Conservation (phyloP, 1,139 yeast species). For the Blastobotrys petasosporus region DNA sequence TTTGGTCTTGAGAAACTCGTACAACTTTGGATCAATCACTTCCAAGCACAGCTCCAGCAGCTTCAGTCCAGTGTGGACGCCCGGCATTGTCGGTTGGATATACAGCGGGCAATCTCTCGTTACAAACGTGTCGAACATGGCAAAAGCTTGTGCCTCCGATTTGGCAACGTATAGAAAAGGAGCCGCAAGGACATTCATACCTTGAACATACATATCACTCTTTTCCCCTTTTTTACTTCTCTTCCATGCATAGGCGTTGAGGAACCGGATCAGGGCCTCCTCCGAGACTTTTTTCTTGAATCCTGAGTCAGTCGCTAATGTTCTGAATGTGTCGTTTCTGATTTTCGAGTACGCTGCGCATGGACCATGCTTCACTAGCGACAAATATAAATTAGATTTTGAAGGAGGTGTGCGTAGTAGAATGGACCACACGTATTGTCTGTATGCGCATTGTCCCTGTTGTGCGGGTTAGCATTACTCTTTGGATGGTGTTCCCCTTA, state of each 20-base stretch:
- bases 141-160: constrained; percentile 83
- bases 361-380: constrained; percentile 53
- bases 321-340: constrained; percentile 80
- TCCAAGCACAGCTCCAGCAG: constrained; percentile 63
- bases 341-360: constrained; percentile 60
- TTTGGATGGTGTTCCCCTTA: constrained; percentile 3
- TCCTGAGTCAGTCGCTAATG: constrained; percentile 65
- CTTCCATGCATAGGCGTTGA: constrained; percentile 67
- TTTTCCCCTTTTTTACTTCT: constrained; percentile 9
- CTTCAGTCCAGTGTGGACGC: constrained; percentile 71
- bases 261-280: constrained; percentile 57
- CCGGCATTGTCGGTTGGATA: constrained; percentile 68
- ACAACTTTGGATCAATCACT: constrained; percentile 68
- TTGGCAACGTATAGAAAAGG: constrained; percentile 74
- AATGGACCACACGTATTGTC: constrained; percentile 80
- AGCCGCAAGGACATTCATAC: constrained; percentile 82
- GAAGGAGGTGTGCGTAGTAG: constrained; percentile 59
- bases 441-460: constrained; percentile 50
- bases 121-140: constrained; percentile 55
- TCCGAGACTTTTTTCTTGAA: constrained; percentile 68
- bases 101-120: constrained; percentile 68
- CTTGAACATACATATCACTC: constrained; percentile 63
- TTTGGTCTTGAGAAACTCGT: constrained; percentile 54
- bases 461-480: constrained; percentile 4
- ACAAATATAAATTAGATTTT: constrained; percentile 48